Evolutionary conservation across 805 yeast species (phyloP), one percentile per base, ranked within the genome.

Genomic region (Saccharomycodes ludwigii): DNA sequence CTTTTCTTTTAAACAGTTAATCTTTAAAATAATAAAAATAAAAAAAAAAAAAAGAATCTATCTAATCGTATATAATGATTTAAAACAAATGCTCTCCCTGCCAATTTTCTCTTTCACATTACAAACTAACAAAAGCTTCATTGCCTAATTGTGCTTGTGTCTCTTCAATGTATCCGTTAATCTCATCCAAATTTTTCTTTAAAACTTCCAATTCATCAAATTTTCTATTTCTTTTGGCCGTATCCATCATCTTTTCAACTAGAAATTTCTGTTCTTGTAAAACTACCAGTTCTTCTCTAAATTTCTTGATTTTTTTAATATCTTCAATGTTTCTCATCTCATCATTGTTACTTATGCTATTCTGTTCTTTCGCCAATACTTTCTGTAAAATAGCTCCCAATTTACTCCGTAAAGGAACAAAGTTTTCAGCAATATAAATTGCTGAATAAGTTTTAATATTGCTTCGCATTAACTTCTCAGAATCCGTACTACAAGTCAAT

Each of bases 211-310:
- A 54, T 48, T 82, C 95, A 35, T 85, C 95, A 46, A 83, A 82
- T 40, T 73, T 71, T 27, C 96, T 58, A 31, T 68, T 73, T 40
- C 64, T 66, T 37, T 76, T 80, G 22, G 76, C 71, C 10, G 66
- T 71, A 2, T 64, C 61, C 18, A 81, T 66, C 68, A 77, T 70
- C 11, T 71, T 65, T 36, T 72, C 70, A 3, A 88, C 74, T 38
- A 88, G 54, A 42, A 70, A 86, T 42, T 66, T 64, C 46, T 86
- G 97, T 48, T 86, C 97, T 38, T 77, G 77, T 47, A 84, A 56
- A 8, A 88, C 95, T 78, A 86, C 80, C 36, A 86, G 56, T 40
- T 78, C 76, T 41, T 84, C 88, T 28, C 91, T 56, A 18, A 64
- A 55, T 30, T 65, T 65, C 26, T 85, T 63, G 7, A 79, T 67